Evolutionary conservation across 352 stramenopile genomes (phyloP), one percentile per base, ranked within the genome.

Genomic region (Globisporangium perplexum): DNA sequence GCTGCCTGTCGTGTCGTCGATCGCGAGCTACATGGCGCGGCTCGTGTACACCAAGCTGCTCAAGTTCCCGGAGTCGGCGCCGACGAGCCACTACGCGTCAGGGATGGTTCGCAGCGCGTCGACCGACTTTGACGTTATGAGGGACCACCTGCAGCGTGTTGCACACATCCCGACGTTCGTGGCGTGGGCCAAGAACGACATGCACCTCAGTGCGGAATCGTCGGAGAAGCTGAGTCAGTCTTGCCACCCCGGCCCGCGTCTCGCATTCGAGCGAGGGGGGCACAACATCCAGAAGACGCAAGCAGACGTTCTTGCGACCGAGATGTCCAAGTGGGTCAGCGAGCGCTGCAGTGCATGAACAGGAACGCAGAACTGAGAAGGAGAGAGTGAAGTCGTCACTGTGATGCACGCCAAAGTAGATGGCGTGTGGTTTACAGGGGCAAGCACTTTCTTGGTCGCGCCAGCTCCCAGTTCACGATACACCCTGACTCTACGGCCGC

Each of bases 241-340:
- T 2, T 73, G 76, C 7, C 60, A 69, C 44, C 58, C 67, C 14
- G 59, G 63, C 1, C 63, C 55, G 17, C 76, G 74, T 5, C 26
- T 88, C 5, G 70, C 48, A n/a, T 88, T 88, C 50, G 59, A 63
- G 10, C 61, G 61, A 6, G 77, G 74, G 0, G 75, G 77, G 3
- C 77, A 88, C 70, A 91, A 88, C 58, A 69, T 90, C 22, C 80
- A 90, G 59, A 88, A 90, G 65, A 86, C 75, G 18, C 66, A 82
- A 36, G 80, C 73, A 0, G 52, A 31, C 8, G 30, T 59, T 7
- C 41, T 53, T 11, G 45, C 43, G 7, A 18, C 24, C 4, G 53
- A 59, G 43, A 45, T 59, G 20, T 24, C 35, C 10, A 47, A 36
- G 45, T 59, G 45, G 31, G 47, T 46, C 43, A 51, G 17, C 17